Base-by-base conservation (phyloP, 83 land plant species). In the Larix sibirica region DNA sequence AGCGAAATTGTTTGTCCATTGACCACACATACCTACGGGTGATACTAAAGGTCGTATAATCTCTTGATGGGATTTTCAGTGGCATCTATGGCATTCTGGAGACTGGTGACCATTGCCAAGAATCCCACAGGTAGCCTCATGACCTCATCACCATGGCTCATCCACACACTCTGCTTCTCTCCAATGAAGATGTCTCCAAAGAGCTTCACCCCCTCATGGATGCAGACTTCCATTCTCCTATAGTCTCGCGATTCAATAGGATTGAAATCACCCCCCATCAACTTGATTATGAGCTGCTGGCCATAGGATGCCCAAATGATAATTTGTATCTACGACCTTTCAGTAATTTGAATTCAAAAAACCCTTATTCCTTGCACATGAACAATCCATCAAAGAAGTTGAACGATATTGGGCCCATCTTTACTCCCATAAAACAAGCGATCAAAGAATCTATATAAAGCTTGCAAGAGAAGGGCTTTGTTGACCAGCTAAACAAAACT, bases 81-180 rank as follows among this genome's bases (percentile, higher is more conserved):
- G 3, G 98, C 96, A 1, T 94, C 96, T 12, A 92, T 89, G 10
- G 83, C 86, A 9, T 95, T 95, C 83, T 97, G 94, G 68, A 84
- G 38, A 62, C 95, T 97, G 71, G 85, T 85, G 3, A 91, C 96
- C 74, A 89, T 93, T 12, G 94, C 90, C 21, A 77, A 71, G 47
- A 97, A 97, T 36, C 99, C 98, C 7, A 85, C 83, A 0, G 99
- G 96, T 77, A 97, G 79, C 83, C 54, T 65, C 58, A 85, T 91
- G 0, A 84, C 99, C 93, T 94, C 99, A 65, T 96, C 99, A 1
- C 98, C 98, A 80, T 97, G 99, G 81, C 96, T 95, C 99, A 97
- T 97, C 98, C 99, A 97, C 63, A 97, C 99, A 4, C 66, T 78
- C 91, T 95, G 94, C 84, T 69, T 83, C 66, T 80, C 82, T 26